These are phyloP conservation scores for Arabis alpina DNA, from an alignment of 345 rosid genomes.

Conservation along the genomic window DNA sequence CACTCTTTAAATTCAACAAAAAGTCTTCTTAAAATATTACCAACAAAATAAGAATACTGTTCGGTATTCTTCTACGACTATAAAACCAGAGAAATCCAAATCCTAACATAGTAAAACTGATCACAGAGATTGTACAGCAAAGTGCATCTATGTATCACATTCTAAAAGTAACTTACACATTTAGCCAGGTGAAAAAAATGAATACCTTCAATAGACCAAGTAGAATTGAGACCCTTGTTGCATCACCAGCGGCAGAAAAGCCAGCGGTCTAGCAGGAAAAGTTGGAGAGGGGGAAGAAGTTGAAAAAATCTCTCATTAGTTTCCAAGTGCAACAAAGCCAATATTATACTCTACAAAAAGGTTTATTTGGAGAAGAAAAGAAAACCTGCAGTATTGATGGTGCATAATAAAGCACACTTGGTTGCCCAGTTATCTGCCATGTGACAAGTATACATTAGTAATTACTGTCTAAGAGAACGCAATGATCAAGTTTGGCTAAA, in stretches of 20 bases:
- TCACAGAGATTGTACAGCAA: slow-evolving; percentile 14
- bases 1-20: slow-evolving; percentile 15
- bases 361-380: slow-evolving; percentile 20
- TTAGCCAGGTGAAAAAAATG: not conserved
- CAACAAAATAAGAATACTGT: not conserved
- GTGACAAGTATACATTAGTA: slow-evolving; percentile 19
- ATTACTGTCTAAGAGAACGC: slow-evolving; percentile 1
- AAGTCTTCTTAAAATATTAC: slow-evolving; percentile 9
- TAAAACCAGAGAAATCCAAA: not conserved
- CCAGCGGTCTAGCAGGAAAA: slow-evolving; percentile 73
- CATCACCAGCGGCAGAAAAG: slow-evolving; percentile 93
- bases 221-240: slow-evolving; percentile 89
- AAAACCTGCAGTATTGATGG: slow-evolving; percentile 85
- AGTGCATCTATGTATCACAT: slow-evolving; percentile 2
- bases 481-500: slow-evolving; percentile 6
- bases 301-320: slow-evolving; percentile 1
- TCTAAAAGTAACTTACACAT: not conserved
- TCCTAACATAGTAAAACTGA: slow-evolving; percentile 22
- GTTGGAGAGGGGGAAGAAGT: not conserved
- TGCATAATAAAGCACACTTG: slow-evolving; percentile 96
- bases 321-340: slow-evolving; percentile 12
- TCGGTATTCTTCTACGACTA: not conserved
- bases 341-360: slow-evolving; percentile 8
- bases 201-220: slow-evolving; percentile 84
- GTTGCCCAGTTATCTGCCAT: slow-evolving; percentile 94